Evolutionary conservation across 306 rosid species (phyloP), one percentile per base, ranked within the genome.

Genomic region (Rosa multiflora): DNA sequence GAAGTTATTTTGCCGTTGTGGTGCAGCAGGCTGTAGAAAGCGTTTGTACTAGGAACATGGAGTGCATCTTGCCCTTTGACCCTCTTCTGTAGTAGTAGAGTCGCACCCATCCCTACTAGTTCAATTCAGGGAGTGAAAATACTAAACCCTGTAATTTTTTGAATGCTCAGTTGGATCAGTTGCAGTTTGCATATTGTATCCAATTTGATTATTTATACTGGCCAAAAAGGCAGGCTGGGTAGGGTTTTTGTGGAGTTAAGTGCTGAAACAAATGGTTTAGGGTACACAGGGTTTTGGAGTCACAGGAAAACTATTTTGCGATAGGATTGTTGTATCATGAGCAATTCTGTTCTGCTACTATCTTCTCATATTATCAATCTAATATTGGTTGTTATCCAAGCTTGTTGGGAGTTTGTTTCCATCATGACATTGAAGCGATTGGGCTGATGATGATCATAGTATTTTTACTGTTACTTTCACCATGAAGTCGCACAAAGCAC

Each of bases 21-120:
- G 87, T 37, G 70, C 82, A n/a, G 71, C 70, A 35, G 72, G 44
- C 78, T 81, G 87, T 63, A 70, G 87, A 15, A 81, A 81, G 85
- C 82, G 87, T 64, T 55, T 81, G 77, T 81, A 77, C 71, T 81
- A 76, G 80, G 47, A 10, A 7, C 8, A 35, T n/a, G 26, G 37
- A 51, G 26, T 63, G 5, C 37, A 46, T 48, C 18, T 55, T 59
- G 32, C 47, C 13, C 26, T 52, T 40, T 78, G 21, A 64, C 42
- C 67, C 64, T 76, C 73, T 32, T 64, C 20, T 48, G 80, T n/a
- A 55, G 29, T 55, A 52, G 58, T 18, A 17, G 20, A 18, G 63
- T 20, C 67, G 3, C 67, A 26, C 66, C 32, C 32, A 29, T 26
- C 68, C 68, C 40, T 29, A 11, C 40, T 12, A 5, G 68, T 29